Evolutionary conservation across 2,329 filamentous ascomycete genomes (phyloP).

Genomic region (Rachicladosporium sp.): DNA sequence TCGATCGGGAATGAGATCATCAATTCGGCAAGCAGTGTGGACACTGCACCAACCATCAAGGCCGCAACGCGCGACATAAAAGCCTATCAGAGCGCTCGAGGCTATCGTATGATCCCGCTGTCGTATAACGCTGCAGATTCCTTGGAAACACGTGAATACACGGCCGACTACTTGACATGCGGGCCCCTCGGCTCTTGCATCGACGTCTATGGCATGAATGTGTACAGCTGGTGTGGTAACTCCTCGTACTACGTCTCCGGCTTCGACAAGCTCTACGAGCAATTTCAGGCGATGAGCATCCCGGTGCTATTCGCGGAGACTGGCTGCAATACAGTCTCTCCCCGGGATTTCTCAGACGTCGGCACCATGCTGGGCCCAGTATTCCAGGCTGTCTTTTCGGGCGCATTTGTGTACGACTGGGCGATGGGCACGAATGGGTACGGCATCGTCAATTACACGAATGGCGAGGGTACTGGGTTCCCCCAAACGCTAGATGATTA

Average conservation of each 20-base stretch:
- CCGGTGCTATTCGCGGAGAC: conserved; percentile 86
- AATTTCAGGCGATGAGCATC: conserved; percentile 60
- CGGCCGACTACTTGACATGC: conserved; percentile 67
- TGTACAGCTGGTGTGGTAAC: conserved; percentile 33
- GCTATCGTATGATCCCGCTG: conserved; percentile 69
- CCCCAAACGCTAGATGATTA: too few relatives aligned
- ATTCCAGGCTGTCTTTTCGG: conserved; percentile 62
- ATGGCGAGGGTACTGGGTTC: too few relatives aligned
- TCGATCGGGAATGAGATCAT: conserved; percentile 84
- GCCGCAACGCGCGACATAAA: conserved; percentile 73
- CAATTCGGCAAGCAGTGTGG: conserved; percentile 42
- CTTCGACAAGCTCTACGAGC: conserved; percentile 55
- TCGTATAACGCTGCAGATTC: conserved; percentile 86
- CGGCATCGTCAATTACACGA: conserved; percentile 57
- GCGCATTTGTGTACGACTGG: conserved; percentile 82
- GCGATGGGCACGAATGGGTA: conserved; percentile 70
- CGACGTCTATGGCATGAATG: conserved; percentile 79
- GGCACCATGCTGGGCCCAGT: conserved; percentile 60
- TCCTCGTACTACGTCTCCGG: conserved; percentile 49
- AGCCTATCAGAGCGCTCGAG: conserved; percentile 60
- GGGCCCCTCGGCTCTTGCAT: conserved; percentile 53
- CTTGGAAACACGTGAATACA: conserved; percentile 51
- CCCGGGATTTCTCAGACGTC: conserved; percentile 59
- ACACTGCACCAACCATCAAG: conserved; percentile 70
- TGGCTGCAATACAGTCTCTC: conserved; percentile 58